Evolutionary conservation across 2,329 filamentous ascomycete species (phyloP), one percentile per base, ranked within the genome.

Genomic region (Parastagonospora nodorum): DNA sequence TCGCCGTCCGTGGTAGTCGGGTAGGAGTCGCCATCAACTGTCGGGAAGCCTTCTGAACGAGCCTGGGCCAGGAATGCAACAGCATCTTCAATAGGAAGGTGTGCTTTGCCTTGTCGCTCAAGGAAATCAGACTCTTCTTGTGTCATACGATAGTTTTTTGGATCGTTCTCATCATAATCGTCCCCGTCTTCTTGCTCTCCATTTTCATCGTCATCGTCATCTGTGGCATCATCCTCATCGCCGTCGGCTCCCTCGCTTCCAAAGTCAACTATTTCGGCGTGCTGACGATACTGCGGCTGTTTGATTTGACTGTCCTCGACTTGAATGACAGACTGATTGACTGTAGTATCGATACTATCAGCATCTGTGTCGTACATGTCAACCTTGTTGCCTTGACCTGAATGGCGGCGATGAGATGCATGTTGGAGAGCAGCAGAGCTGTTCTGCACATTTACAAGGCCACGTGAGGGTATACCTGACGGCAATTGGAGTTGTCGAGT

Each of bases 361-460:
- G 66, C 67, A 51, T 76, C 73, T 50, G 74, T 76, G 42, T 69
- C 74, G 41, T 68, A 75, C 0, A 36, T 42, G 53, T 69, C 64
- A 49, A 50, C 51, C 42, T 57, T 60, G 15, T 51, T 32, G 27
- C 40, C 37, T n/a, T 41, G 51, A 44, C 49, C 55, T 39, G 52
- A 45, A 0, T 50, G 54, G 45, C 51, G 55, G 29, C 45, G 56
- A 29, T 55, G 60, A 8, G 43, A 48, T 24, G 56, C 49, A 30
- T 55, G 60, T 46, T 63, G 57, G 8, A 57, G 14, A 4, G 42
- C 14, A 32, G 51, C 50, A 24, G 56, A 47, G 24, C 42, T 59
- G 12, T 59, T 59, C 14, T 61, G 56, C 8, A 41, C 30, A 10
- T 56, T 45, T 12, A 40, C 47, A n/a, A 51, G 32, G 12, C 55